phyloP scores from a whole-genome alignment of 805 yeast genomes.

The Candida sithepensis region DNA sequence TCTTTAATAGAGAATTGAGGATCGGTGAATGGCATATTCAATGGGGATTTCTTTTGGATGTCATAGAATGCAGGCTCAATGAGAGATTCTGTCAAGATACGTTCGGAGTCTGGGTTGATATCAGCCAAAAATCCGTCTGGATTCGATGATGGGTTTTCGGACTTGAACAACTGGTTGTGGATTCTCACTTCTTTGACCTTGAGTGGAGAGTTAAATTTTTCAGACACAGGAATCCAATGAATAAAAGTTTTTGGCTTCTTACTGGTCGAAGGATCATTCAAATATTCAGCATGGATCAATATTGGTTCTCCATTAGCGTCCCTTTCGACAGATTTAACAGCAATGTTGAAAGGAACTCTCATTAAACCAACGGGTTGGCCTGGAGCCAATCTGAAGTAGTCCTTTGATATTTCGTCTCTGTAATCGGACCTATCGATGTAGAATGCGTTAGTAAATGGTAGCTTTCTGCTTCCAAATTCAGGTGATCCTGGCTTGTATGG shows the following conservation, averaged over 20 bases:
- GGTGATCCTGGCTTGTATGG: constrained; percentile 88
- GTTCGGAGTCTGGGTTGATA: constrained; percentile 76
- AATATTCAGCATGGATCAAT: constrained; percentile 76
- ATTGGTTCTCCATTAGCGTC: constrained; percentile 59
- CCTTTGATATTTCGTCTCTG: constrained; percentile 60
- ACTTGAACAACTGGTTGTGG: constrained; percentile 81
- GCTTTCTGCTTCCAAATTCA: constrained; percentile 68
- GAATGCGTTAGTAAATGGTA: constrained; percentile 72
- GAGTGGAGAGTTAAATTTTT: constrained; percentile 59
- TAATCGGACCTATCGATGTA: constrained; percentile 90
- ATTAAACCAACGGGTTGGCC: constrained; percentile 92
- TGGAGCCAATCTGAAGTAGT: constrained; percentile 91
- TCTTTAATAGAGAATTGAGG: constrained; percentile 72
- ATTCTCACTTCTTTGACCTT: constrained; percentile 73
- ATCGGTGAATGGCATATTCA: constrained; percentile 57
- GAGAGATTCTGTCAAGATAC: constrained; percentile 58
- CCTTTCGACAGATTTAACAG: constrained; percentile 64
- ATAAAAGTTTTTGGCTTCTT: constrained; percentile 92
- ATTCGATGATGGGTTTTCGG: constrained; percentile 85
- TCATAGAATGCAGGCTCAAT: constrained; percentile 76
- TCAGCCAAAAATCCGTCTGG: constrained; percentile 89
- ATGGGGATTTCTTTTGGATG: constrained; percentile 67
- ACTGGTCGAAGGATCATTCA: constrained; percentile 50
- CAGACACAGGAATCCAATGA: constrained; percentile 88
- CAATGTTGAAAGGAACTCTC: constrained; percentile 81